A percentile compares a stretch with the other conserved stretches of the same genome.
Conservation (phyloP, 2,329 filamentous ascomycete species). For the Exophiala mesophila region DNA sequence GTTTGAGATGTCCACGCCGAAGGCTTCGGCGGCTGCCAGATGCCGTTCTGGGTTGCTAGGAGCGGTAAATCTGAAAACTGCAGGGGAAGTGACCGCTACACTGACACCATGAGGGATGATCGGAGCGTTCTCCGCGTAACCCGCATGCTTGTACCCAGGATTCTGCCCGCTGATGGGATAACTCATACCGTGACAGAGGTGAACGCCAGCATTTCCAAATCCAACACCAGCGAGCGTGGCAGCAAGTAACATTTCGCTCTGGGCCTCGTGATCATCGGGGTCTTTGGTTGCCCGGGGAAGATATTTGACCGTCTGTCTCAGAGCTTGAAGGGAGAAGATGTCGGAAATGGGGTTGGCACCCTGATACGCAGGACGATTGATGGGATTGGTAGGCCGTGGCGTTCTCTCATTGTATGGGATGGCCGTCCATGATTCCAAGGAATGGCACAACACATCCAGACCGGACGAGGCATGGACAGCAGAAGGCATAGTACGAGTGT, state of each 20-base stretch:
- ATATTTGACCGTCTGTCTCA: constrained; percentile 82
- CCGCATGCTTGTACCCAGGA: constrained; percentile 77
- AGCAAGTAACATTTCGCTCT: constrained; percentile 91
- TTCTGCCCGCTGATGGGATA: constrained; percentile 97
- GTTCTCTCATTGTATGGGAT: constrained; percentile 86
- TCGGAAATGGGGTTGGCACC: constrained; percentile 97
- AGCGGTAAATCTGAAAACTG: constrained; percentile 89
- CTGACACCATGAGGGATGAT: constrained; percentile 96
- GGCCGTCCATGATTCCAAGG: constrained; percentile 93
- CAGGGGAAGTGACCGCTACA: constrained; percentile 86
- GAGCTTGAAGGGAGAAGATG: constrained; percentile 86
- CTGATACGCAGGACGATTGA: constrained; percentile 89
- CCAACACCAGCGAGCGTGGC: constrained; percentile 92
- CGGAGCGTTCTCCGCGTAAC: constrained; percentile 70
- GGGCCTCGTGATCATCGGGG: constrained; percentile 86
- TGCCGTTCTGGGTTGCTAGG: constrained; percentile 90
- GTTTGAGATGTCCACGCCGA: constrained; percentile 82
- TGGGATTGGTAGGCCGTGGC: constrained; percentile 81
- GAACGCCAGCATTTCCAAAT: constrained; percentile 95
- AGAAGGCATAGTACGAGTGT: constrained; percentile 92
- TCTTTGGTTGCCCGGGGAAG: constrained; percentile 81
- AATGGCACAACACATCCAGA: constrained; percentile 91
- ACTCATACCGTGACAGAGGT: constrained; percentile 87
- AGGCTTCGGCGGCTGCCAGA: constrained; percentile 79
- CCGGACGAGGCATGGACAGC: constrained; percentile 90